Percentiles rank a stretch among this genome's conserved stretches.
Conservation (phyloP, 2,329 filamentous ascomycete genomes). For the Cladobotryum protrusum region DNA sequence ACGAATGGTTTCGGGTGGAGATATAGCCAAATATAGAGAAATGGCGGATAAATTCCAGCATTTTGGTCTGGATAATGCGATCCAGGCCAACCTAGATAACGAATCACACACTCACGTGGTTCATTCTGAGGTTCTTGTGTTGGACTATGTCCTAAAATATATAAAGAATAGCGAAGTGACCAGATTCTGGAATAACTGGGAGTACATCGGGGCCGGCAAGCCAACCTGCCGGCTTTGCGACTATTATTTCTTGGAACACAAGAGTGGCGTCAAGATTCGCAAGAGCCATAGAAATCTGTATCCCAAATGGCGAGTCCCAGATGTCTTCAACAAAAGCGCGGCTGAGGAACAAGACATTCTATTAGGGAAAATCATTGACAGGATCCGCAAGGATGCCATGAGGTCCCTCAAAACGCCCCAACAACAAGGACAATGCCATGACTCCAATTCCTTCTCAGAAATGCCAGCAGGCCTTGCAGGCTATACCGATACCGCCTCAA, state of each 20-base stretch:
- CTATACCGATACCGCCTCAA: neutral
- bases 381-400: neutral
- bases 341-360: neutral
- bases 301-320: slow-evolving; percentile 31
- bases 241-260: slow-evolving; percentile 29
- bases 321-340: slow-evolving; percentile 17
- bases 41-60: slow-evolving; percentile 18
- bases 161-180: neutral
- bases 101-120: slow-evolving; percentile 22
- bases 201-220: slow-evolving; percentile 37
- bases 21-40: slow-evolving; percentile 4
- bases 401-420: neutral
- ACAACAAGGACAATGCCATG: neutral
- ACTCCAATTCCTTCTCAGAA: slow-evolving; percentile 5
- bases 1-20: slow-evolving; percentile 13
- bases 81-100: slow-evolving; percentile 14
- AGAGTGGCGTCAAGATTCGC: slow-evolving; percentile 22
- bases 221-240: slow-evolving; percentile 33
- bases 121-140: slow-evolving; percentile 30
- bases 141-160: slow-evolving; percentile 19
- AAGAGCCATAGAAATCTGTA: slow-evolving; percentile 33
- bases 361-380: neutral
- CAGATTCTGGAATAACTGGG: slow-evolving; percentile 25
- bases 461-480: neutral
- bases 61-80: slow-evolving; percentile 19